phyloP scores from a whole-genome alignment of 2,329 filamentous ascomycete species.

The Arthrobotrys megalospora region DNA sequence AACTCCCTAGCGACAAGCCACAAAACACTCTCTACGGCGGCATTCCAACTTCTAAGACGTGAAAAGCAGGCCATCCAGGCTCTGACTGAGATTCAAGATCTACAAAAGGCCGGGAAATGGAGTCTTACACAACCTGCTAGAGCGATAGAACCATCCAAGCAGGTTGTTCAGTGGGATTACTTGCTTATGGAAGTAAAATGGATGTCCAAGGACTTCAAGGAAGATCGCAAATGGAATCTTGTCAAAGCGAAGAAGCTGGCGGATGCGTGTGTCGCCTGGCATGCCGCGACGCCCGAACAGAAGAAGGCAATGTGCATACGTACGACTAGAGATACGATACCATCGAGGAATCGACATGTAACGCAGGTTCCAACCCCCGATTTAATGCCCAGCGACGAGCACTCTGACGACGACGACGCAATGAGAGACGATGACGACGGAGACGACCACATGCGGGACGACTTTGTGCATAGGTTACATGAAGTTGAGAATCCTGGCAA shows the following conservation, averaged over 20 bases:
- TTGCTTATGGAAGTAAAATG: conserved; percentile 93
- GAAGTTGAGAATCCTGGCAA: conserved; percentile 74
- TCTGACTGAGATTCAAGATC: conserved; percentile 85
- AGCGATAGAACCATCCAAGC: conserved; percentile 82
- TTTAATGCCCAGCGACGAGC: conserved; percentile 75
- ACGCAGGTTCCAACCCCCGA: conserved; percentile 73
- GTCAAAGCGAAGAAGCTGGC: conserved; percentile 84
- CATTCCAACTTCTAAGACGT: conserved; percentile 84
- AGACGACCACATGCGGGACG: conserved; percentile 65
- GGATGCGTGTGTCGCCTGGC: conserved; percentile 86
- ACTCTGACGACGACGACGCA: conserved; percentile 66
- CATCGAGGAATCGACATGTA: conserved; percentile 59
- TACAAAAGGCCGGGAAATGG: conserved; percentile 94
- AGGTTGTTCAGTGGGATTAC: conserved; percentile 85
- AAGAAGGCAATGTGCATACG: conserved; percentile 77
- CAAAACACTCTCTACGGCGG: conserved; percentile 89
- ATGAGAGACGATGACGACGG: conserved; percentile 65
- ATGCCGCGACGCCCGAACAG: conserved; percentile 76
- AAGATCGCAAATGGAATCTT: conserved; percentile 95
- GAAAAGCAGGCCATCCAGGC: conserved; percentile 91
- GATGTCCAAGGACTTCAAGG: conserved; percentile 96
- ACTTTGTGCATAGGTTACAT: conserved; percentile 60
- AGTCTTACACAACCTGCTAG: conserved; percentile 90
- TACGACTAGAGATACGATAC: conserved; percentile 65
- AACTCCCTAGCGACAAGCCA: conserved; percentile 84